Percentiles rank a stretch among this genome's conserved stretches.
Conservation (phyloP, 345 rosid genomes). For the Eucalyptus melliodora region DNA sequence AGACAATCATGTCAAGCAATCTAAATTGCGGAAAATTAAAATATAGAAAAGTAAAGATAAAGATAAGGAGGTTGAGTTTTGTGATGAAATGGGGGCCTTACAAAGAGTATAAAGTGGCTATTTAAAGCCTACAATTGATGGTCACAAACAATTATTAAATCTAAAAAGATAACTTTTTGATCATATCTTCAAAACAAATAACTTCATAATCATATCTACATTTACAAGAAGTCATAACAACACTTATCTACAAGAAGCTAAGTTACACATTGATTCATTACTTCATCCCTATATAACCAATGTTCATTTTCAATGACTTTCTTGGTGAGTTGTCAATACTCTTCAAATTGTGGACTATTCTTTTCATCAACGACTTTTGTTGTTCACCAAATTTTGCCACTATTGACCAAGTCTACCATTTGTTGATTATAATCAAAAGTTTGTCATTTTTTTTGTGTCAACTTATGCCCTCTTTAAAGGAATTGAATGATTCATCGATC, state of each 20-base stretch:
- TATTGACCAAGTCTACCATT: neutral
- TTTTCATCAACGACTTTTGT: neutral
- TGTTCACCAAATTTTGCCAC: neutral
- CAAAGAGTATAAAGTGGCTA: neutral
- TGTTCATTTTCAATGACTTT: neutral
- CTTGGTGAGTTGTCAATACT: neutral
- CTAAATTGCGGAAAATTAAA: neutral
- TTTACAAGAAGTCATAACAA: neutral
- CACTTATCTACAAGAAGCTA: neutral
- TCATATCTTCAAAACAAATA: neutral
- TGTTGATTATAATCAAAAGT: neutral
- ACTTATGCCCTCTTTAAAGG: neutral
- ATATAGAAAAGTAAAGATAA: neutral
- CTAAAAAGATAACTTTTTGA: neutral
- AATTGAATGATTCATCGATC: neutral
- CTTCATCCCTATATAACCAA: neutral
- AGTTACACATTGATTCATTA: neutral
- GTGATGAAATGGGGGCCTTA: neutral
- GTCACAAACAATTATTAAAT: neutral
- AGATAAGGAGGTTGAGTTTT: neutral
- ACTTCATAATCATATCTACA: neutral
- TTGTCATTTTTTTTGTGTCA: neutral
- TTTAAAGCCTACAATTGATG: neutral
- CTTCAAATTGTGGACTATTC: neutral
- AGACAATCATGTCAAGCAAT: neutral